Base-by-base conservation (phyloP, 2,329 filamentous ascomycete species). In the Microsporum audouinii region DNA sequence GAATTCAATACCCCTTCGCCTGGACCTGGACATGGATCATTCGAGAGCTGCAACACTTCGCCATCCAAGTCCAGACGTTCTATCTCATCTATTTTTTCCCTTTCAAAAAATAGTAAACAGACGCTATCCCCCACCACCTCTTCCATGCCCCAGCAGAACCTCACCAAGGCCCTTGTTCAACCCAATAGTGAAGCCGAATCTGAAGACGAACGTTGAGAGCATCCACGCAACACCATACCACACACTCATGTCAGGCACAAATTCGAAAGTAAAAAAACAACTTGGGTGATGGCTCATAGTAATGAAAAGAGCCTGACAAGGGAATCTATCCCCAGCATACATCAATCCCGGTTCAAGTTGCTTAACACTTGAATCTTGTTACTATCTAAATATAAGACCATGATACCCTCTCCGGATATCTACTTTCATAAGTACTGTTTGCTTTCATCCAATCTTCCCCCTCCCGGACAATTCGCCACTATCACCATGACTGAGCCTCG, bases 311-410 rank as follows among this genome's bases (percentile, higher is more conserved):
- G n/a, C 51, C 51, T n/a, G 33, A 55, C 51, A 34, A 55, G 31
- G n/a, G 27, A 7, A 17, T 55, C 29, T 4, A 55, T 36, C n/a
- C n/a, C n/a, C 51, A 36, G 10, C 45, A 36, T 34, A 55, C 33
- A 34, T 55, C 31, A 55, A 34, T 31, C 7, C 36, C n/a, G 31
- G 33, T 55, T 55, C 51, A 55, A 55, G 51, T 55, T 55, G 14
- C 51, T 34, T 34, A 55, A 55, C 51, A 55, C 51, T 55, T 55
- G 51, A 55, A 55, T 36, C 51, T 36, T 55, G 51, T 36, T 34
- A 55, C 31, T 55, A 55, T 38, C 23, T 31, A 55, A 34, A 55
- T 55, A 33, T 27, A 31, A 55, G 36, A 55, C n/a, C 17, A 23
- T 23, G 51, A 55, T 55, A 55, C 51, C 51, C 51, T 55, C 8